phyloP scores from a whole-genome alignment of 805 yeast genomes.

The Citeromyces matritensis region DNA sequence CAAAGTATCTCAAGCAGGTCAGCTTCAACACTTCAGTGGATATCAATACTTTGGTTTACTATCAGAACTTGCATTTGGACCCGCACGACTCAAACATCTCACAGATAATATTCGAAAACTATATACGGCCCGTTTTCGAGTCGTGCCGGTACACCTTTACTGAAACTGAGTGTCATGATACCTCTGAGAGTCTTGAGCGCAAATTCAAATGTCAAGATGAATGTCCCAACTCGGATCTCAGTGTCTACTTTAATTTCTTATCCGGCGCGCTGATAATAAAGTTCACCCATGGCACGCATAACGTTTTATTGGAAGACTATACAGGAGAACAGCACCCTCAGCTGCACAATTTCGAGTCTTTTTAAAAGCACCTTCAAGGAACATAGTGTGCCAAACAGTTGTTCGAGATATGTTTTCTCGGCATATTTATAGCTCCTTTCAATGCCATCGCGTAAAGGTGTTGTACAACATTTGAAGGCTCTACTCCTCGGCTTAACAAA shows the following conservation, averaged over 20 bases:
- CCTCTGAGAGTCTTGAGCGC: too few relatives aligned
- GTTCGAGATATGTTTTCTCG: too few relatives aligned
- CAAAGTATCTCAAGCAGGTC: not conserved
- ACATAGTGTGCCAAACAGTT: too few relatives aligned
- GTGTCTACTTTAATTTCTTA: conserved; percentile 10
- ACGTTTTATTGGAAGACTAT: conserved; percentile 2
- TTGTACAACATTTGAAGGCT: conserved; percentile 21
- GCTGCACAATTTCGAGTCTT: too few relatives aligned
- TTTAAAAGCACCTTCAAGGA: conserved; percentile 2
- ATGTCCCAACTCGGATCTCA: too few relatives aligned
- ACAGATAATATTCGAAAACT: too few relatives aligned
- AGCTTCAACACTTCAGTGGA: conserved; percentile 1
- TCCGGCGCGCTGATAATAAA: conserved; percentile 12
- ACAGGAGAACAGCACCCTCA: conserved; percentile 1
- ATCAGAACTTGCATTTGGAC: not conserved
- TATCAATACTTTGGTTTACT: not conserved
- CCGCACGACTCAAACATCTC: too few relatives aligned
- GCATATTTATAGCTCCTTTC: conserved; percentile 28
- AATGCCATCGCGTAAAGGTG: conserved; percentile 30
- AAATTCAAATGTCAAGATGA: too few relatives aligned
- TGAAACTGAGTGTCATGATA: too few relatives aligned
- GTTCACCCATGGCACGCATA: conserved; percentile 14
- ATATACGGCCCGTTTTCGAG: too few relatives aligned
- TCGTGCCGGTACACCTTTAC: too few relatives aligned
- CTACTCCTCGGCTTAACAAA: conserved; percentile 34